Percentiles rank a stretch among this genome's conserved stretches.
Evolutionary conservation across 2,329 filamentous ascomycete genomes (phyloP).

Genomic region (Epicoccum sorghinum): DNA sequence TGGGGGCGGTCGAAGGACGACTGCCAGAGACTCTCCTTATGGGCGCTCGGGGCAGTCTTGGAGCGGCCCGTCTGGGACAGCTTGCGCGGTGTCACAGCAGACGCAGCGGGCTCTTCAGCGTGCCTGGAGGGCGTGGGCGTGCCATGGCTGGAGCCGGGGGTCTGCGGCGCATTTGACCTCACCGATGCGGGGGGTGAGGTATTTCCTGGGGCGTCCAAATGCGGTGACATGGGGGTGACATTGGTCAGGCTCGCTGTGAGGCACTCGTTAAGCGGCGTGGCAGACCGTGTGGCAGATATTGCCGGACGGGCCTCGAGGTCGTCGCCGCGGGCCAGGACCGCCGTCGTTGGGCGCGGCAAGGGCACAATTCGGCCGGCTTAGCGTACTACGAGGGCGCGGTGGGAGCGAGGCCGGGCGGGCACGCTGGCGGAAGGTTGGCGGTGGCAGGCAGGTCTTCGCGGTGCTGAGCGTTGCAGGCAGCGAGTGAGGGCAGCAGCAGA

Average conservation of each 20-base stretch:
- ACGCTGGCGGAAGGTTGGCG: constrained; percentile 10
- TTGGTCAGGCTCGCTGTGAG: constrained; percentile 46
- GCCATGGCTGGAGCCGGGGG: constrained; percentile 27
- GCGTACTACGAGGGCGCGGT: constrained; percentile 22
- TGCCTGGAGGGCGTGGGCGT: constrained; percentile 10
- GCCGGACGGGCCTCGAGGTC: constrained; percentile 28
- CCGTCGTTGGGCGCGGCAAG: constrained; percentile 16
- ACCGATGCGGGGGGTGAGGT: constrained; percentile 50
- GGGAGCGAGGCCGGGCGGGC: constrained; percentile 22
- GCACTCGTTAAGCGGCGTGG: constrained; percentile 35
- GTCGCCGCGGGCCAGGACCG: constrained; percentile 28
- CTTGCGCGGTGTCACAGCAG: constrained; percentile 38
- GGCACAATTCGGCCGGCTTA: constrained; percentile 20
- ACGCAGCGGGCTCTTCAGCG: constrained; percentile 12
- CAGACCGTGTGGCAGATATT: constrained; percentile 43
- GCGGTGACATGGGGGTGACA: constrained; percentile 52
- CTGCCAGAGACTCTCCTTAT: constrained; percentile 43
- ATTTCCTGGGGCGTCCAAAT: constrained; percentile 46
- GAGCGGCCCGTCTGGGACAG: constrained; percentile 48
- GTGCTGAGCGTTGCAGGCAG: constrained; percentile 18
- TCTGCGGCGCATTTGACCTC: constrained; percentile 43
- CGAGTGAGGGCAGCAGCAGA: constrained; percentile 30
- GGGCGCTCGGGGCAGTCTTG: constrained; percentile 44
- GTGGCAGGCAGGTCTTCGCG: neutral
- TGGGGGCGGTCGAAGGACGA: constrained; percentile 54